Percentiles rank a stretch among this genome's conserved stretches.
Evolutionary conservation across 192 early-diverging fungal species (phyloP).

Genomic region (Pilobolus umbonatus): DNA sequence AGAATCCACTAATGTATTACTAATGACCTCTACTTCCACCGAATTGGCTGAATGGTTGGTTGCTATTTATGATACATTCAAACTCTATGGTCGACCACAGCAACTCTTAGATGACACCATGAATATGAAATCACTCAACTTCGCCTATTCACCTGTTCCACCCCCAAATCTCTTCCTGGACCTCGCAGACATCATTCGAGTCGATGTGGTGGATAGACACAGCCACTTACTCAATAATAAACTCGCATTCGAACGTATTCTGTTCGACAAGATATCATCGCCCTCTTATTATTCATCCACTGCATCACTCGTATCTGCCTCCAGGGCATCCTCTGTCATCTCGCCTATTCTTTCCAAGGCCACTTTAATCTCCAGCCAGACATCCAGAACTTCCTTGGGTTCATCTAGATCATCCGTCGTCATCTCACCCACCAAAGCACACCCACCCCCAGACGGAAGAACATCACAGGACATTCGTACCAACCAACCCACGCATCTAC

Average conservation of each 20-base stretch:
- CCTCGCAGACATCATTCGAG: background rate
- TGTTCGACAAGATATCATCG: background rate
- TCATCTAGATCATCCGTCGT: no score
- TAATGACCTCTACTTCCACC: conserved; percentile 30
- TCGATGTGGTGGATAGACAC: conserved; percentile 2
- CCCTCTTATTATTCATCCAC: no score
- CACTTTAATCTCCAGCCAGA: no score
- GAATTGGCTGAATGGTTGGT: conserved; percentile 43
- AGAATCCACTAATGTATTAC: no score
- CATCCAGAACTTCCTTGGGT: no score
- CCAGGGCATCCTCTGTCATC: no score
- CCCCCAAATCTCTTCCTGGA: conserved; percentile 19
- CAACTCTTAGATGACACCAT: conserved; percentile 20
- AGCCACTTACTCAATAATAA: conserved; percentile 11
- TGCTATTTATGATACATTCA: conserved; percentile 36
- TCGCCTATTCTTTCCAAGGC: no score
- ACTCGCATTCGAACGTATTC: background rate
- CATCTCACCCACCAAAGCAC: no score
- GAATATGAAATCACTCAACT: conserved; percentile 13
- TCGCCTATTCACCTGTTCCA: background rate
- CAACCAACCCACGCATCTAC: no score
- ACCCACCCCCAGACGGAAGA: no score
- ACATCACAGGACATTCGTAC: no score
- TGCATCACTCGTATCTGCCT: no score
- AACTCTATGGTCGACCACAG: conserved; percentile 41